Conservation (phyloP, 306 rosid genomes). For the Quercus rubra region DNA sequence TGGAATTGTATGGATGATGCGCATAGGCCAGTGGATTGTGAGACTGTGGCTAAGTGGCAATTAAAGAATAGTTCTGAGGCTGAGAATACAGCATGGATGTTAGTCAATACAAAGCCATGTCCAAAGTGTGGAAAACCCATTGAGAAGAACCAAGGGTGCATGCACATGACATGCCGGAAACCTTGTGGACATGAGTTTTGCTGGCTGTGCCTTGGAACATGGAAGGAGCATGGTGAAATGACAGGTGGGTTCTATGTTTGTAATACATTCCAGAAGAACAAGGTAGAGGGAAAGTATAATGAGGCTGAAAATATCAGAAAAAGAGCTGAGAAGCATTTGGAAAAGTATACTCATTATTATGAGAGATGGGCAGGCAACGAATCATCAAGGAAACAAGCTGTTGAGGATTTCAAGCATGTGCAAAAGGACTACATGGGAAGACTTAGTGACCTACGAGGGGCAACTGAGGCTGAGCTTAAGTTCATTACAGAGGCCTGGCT, state of each 20-base stretch:
- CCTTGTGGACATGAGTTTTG: conserved; percentile 18
- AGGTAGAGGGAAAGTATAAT: conserved; percentile 42
- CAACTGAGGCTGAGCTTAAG: conserved; percentile 87
- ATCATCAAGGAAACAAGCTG: conserved; percentile 83
- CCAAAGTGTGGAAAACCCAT: conserved; percentile 7
- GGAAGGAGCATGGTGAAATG: conserved; percentile 8
- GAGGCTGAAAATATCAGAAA: conserved; percentile 71
- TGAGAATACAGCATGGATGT: conserved; percentile 6
- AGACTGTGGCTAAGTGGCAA: conserved; percentile 6
- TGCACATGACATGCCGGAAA: not conserved
- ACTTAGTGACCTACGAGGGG: conserved; percentile 75
- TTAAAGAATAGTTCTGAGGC: not conserved
- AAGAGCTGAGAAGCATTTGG: conserved; percentile 83
- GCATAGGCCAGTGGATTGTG: conserved; percentile 22
- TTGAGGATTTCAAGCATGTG: conserved; percentile 80
- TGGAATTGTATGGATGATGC: conserved; percentile 24
- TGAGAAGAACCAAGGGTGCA: conserved; percentile 9
- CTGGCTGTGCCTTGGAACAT: conserved; percentile 17
- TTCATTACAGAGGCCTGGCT: conserved; percentile 91
- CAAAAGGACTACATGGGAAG: conserved; percentile 63
- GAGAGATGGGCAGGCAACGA: conserved; percentile 96
- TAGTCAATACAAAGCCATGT: conserved; percentile 14
- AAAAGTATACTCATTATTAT: conserved; percentile 85
- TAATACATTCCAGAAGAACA: conserved; percentile 51
- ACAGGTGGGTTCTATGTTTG: conserved; percentile 62